A percentile compares a stretch with the other conserved stretches of the same genome.
These are phyloP conservation scores for Nymphaea thermarum DNA, from an alignment of 164 flowering plant species.

Conservation along the genomic window DNA sequence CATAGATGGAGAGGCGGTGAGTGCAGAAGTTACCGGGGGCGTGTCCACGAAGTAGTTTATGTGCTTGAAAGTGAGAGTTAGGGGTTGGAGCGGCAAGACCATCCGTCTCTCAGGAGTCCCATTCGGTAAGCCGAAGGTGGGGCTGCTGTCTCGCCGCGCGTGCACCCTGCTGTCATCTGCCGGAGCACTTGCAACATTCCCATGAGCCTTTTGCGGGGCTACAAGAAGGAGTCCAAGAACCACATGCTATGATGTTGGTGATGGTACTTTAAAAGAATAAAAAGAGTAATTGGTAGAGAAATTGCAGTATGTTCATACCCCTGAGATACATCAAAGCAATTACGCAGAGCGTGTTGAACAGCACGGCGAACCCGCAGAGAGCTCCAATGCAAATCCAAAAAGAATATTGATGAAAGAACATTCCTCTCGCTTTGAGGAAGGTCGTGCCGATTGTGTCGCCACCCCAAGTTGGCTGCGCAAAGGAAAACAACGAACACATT, in stretches of 20 bases:
- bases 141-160: neutral
- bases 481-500: slow-evolving; percentile 1
- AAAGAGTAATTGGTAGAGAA: neutral
- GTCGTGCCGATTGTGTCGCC: slow-evolving; percentile 33
- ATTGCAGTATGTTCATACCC: slow-evolving; percentile 10
- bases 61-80: slow-evolving; percentile 67
- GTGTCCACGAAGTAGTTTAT: slow-evolving; percentile 80
- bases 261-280: too few species aligned
- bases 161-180: neutral
- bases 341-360: slow-evolving; percentile 37
- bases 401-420: slow-evolving; percentile 28
- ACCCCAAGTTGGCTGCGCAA: neutral
- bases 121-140: neutral
- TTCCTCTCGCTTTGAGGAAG: slow-evolving; percentile 33
- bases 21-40: slow-evolving; percentile 52
- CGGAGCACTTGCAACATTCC: neutral
- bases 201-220: slow-evolving; percentile 5
- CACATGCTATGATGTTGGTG: too few species aligned
- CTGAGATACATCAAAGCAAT: slow-evolving; percentile 27
- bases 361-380: slow-evolving; percentile 31
- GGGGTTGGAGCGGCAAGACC: slow-evolving; percentile 62
- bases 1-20: too few species aligned
- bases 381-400: slow-evolving; percentile 47
- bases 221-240: neutral
- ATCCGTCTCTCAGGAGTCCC: slow-evolving; percentile 25